Percentiles rank a stretch among this genome's conserved stretches.
These are phyloP conservation scores for Neurospora tetraspora DNA, from an alignment of 495 filamentous ascomycete genomes.

Conservation along the genomic window DNA sequence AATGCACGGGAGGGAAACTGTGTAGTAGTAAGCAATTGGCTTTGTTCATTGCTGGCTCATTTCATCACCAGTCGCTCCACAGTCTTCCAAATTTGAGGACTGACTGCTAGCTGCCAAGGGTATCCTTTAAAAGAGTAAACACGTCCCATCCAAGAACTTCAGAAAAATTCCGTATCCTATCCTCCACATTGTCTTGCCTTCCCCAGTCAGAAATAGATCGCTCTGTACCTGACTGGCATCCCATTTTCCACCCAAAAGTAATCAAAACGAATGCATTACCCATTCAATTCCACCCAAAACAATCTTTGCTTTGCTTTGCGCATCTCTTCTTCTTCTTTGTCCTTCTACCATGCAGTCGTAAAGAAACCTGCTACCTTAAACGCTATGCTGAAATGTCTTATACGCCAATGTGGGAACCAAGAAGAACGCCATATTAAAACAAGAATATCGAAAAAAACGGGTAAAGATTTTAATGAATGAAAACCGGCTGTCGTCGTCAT, in stretches of 20 bases:
- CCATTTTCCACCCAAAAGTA: background rate
- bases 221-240: background rate
- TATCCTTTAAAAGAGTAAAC: background rate
- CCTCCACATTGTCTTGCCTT: too few species aligned
- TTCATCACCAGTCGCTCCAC: background rate
- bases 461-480: background rate
- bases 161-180: too few species aligned
- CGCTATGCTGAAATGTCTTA: background rate
- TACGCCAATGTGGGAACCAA: background rate
- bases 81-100: background rate
- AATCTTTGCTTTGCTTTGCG: background rate
- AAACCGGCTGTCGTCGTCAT: background rate
- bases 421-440: background rate
- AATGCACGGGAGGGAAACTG: too few species aligned
- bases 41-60: background rate
- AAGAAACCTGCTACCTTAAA: background rate
- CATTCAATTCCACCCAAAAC: background rate
- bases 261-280: background rate
- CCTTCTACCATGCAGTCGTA: background rate
- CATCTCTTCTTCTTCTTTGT: background rate
- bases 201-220: background rate
- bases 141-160: background rate
- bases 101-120: background rate
- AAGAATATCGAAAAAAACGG: background rate
- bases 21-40: background rate